These are phyloP conservation scores for Solanum commersonii DNA, from an alignment of 257 asterid species.

Conservation along the genomic window DNA sequence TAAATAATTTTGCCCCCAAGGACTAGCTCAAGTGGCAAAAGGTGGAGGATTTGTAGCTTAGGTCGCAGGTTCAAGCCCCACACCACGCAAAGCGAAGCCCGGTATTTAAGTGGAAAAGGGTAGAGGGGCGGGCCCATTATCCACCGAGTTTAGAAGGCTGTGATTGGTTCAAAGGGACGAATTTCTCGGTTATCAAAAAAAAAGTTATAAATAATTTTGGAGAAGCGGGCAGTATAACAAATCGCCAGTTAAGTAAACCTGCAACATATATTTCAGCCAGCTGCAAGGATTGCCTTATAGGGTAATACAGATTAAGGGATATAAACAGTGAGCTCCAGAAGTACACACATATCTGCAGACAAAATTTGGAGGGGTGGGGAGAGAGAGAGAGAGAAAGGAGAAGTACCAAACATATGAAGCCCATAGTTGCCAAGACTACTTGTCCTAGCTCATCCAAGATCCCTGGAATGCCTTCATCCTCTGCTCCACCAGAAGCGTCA, in stretches of 20 bases:
- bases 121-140: no score
- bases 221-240: background rate
- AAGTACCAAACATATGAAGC: slow-evolving; percentile 53
- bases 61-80: no score
- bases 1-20: background rate
- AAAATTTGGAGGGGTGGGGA: background rate
- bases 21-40: no score
- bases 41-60: no score
- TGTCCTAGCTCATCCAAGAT: slow-evolving; percentile 44
- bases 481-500: slow-evolving; percentile 38
- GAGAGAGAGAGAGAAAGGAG: background rate
- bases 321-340: background rate
- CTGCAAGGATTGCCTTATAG: background rate
- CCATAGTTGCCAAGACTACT: slow-evolving; percentile 44
- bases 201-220: background rate
- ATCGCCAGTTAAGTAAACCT: background rate
- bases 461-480: slow-evolving; percentile 29
- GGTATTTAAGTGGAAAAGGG: no score
- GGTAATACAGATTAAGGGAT: background rate
- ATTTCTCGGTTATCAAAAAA: no score
- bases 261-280: background rate
- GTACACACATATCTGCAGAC: background rate
- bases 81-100: no score
- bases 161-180: no score
- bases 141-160: no score